Evolutionary conservation across 176 grass and related monocot genomes (phyloP).

Genomic region (Carex scoparia): DNA sequence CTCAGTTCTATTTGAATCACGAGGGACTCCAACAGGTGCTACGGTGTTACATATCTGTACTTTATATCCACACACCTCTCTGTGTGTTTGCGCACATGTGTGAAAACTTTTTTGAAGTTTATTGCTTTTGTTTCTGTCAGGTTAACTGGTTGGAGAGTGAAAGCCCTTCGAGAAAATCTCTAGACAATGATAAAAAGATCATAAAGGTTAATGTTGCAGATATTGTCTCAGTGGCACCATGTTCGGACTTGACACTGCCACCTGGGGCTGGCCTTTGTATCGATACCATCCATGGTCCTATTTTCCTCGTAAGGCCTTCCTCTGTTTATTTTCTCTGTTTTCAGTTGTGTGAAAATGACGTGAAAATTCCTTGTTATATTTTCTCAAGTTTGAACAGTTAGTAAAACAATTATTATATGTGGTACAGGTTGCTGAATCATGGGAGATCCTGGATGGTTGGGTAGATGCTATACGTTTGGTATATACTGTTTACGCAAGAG

Average conservation of each 20-base stretch:
- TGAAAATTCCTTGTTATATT: not conserved
- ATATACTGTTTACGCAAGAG: constrained; percentile 93
- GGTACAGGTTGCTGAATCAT: constrained; percentile 80
- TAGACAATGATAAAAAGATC: constrained; percentile 44
- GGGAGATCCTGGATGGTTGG: constrained; percentile 85
- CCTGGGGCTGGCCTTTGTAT: constrained; percentile 83
- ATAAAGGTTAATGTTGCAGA: constrained; percentile 66
- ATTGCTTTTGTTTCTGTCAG: constrained; percentile 31
- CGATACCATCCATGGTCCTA: constrained; percentile 68
- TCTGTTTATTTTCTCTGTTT: not conserved
- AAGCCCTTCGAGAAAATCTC: constrained; percentile 30
- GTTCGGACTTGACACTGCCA: constrained; percentile 79
- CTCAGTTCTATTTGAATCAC: constrained; percentile 87
- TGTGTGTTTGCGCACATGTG: not conserved
- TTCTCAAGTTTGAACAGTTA: not conserved
- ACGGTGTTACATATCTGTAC: constrained; percentile 35
- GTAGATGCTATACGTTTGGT: constrained; percentile 82
- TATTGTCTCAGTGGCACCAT: constrained; percentile 76
- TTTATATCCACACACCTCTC: not conserved
- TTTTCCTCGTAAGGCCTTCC: constrained; percentile 59
- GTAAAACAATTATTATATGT: not conserved
- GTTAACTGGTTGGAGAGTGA: constrained; percentile 49
- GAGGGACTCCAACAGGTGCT: constrained; percentile 83
- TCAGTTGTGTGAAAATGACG: not conserved
- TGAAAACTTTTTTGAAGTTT: constrained; percentile 2